Percentiles rank a stretch among this genome's conserved stretches.
These are phyloP conservation scores for Vaccinium darrowii DNA, from an alignment of 148 eudicot genomes.

Conservation along the genomic window DNA sequence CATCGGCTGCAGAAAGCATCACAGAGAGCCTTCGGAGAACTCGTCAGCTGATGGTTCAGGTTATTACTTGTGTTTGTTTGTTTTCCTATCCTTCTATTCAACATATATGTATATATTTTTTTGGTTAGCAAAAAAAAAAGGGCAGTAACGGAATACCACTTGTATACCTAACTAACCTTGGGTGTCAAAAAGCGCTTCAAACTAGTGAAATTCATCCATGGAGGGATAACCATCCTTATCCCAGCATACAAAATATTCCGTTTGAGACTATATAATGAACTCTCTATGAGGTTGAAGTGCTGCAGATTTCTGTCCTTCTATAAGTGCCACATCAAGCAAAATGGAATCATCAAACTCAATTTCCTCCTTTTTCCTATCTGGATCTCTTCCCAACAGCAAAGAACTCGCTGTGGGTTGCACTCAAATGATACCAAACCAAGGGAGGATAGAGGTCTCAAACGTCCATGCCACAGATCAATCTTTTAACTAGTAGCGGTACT, in stretches of 20 bases:
- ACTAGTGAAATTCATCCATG: not conserved
- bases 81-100: not conserved
- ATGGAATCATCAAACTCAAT: not conserved
- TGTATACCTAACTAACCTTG: not conserved
- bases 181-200: not conserved
- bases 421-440: not conserved
- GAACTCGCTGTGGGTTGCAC: not conserved
- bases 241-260: not conserved
- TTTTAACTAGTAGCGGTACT: not conserved
- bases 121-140: not conserved
- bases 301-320: not conserved
- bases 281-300: not conserved
- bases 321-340: not conserved
- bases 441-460: not conserved
- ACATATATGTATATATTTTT: not conserved
- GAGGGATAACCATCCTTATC: not conserved
- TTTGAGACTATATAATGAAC: not conserved
- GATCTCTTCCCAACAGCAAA: not conserved
- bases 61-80: constrained; percentile 19
- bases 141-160: not conserved
- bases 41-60: constrained; percentile 98
- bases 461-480: not conserved
- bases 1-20: constrained; percentile 96
- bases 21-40: constrained; percentile 93
- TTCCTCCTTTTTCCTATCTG: not conserved